phyloP scores from a whole-genome alignment of 2,329 filamentous ascomycete genomes.

The Fusarium algeriense region DNA sequence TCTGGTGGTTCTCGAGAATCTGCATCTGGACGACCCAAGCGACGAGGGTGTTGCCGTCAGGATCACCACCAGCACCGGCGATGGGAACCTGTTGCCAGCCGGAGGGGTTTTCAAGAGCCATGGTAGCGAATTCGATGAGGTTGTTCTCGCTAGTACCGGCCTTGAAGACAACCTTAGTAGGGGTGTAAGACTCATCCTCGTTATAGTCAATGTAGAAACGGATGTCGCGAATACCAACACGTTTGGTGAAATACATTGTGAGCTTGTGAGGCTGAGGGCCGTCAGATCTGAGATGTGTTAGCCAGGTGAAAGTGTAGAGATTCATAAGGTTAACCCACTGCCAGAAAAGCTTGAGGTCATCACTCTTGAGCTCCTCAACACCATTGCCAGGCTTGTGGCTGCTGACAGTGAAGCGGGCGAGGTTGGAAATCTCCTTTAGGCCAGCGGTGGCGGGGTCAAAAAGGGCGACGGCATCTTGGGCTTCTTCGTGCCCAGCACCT shows the following conservation, averaged over 20 bases:
- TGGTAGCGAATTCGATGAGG: constrained; percentile 85
- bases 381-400: constrained; percentile 85
- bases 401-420: constrained; percentile 86
- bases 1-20: constrained; percentile 97
- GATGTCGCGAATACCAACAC: constrained; percentile 81
- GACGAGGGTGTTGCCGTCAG: constrained; percentile 79
- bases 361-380: constrained; percentile 79
- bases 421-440: constrained; percentile 86
- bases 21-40: constrained; percentile 92
- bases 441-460: constrained; percentile 66
- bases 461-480: constrained; percentile 53
- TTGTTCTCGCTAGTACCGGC: constrained; percentile 94
- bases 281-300: constrained; percentile 69
- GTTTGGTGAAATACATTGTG: constrained; percentile 87
- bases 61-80: constrained; percentile 65
- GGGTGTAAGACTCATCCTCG: constrained; percentile 95
- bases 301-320: neutral
- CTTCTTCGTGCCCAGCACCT: constrained; percentile 44
- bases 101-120: constrained; percentile 81
- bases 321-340: constrained; percentile 66
- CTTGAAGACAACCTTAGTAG: constrained; percentile 88
- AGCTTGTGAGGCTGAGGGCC: constrained; percentile 86
- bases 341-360: constrained; percentile 81
- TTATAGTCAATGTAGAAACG: constrained; percentile 92
- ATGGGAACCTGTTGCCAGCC: constrained; percentile 92